Base-by-base conservation (phyloP, 768 basidiomycete species). In the Boletales sp. region DNA sequence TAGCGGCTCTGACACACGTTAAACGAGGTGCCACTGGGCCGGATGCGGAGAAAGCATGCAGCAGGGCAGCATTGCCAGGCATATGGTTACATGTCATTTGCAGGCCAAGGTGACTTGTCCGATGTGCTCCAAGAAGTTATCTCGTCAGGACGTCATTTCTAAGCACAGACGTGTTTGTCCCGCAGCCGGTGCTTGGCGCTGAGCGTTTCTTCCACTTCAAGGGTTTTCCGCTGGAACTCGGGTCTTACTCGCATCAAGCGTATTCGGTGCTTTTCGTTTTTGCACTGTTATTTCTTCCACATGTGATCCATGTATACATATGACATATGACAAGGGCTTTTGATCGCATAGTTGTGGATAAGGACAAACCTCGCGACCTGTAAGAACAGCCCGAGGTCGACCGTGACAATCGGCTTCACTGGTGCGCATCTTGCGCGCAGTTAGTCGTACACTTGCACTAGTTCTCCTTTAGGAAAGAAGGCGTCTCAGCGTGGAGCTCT, bases 61-160 rank as follows among this genome's bases (percentile, higher is more conserved):
- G 13, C 62, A 63, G 36, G 62, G 63, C 24, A 65, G 60, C 50
- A 57, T 64, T 18, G 62, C 60, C 10, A 63, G 63, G 32, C 63
- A 64, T 24, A 41, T 57, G 53, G 63, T 64, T 17, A 60, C 62
- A 4, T 60, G 63, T 39, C 63, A 64, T 42, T 47, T 64, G 3
- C 62, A 60, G 37, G 60, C 58, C 2, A 64, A 65, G 32, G 62
- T 65, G 32, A 57, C 60, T 5, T 64, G 62, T 40, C 61, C 62
- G 3, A 51, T 54, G 55, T 64, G 62, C 51, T 65, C 40, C 45
- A 64, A 64, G 47, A 59, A 65, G 37, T 21, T 64, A 36, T 64
- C 62, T 18, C 62, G 62, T 21, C 55, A 54, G 27, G 62, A 64
- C 34, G 62, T 64, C 19, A 57, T 64, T 47, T 55, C 58, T 46